Conservation (phyloP, 306 rosid species). For the Rosa persica region DNA sequence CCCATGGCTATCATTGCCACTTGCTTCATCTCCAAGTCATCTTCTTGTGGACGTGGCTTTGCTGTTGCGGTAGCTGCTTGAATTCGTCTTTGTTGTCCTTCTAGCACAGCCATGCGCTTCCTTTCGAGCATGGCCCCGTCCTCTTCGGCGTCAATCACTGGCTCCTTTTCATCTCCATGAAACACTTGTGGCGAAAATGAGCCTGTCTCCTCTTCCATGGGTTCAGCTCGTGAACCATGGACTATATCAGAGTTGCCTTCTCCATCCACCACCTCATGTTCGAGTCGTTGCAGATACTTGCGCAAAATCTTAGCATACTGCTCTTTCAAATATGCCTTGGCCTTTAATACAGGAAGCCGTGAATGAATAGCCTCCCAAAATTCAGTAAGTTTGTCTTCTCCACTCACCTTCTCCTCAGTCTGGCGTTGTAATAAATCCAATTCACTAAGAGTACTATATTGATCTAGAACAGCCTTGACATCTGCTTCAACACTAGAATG, state of each 20-base stretch:
- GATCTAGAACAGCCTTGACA: slow-evolving; percentile 59
- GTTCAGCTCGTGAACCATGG: slow-evolving; percentile 31
- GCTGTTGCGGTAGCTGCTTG: slow-evolving; percentile 68
- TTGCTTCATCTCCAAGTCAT: slow-evolving; percentile 65
- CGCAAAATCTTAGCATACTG: slow-evolving; percentile 78
- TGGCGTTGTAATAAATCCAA: slow-evolving; percentile 58
- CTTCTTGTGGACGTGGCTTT: slow-evolving; percentile 64
- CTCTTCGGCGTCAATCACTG: slow-evolving; percentile 87
- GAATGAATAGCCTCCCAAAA: slow-evolving; percentile 88
- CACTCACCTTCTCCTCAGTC: slow-evolving; percentile 81
- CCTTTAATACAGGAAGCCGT: slow-evolving; percentile 80
- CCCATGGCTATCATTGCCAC: slow-evolving; percentile 85
- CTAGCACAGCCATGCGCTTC: slow-evolving; percentile 64
- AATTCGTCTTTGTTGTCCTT: slow-evolving; percentile 73
- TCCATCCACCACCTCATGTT: slow-evolving; percentile 43
- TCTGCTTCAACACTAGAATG: slow-evolving; percentile 85
- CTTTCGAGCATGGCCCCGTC: slow-evolving; percentile 80
- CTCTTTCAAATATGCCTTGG: slow-evolving; percentile 92
- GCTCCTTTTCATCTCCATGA: slow-evolving; percentile 82
- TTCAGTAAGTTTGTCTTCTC: slow-evolving; percentile 84
- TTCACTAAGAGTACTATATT: slow-evolving; percentile 55
- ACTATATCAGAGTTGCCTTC: slow-evolving; percentile 51
- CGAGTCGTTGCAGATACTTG: slow-evolving; percentile 68
- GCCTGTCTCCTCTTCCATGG: slow-evolving; percentile 40
- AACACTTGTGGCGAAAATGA: slow-evolving; percentile 79